phyloP scores from a whole-genome alignment of 441 rosid species.

The Populus hybrid region DNA sequence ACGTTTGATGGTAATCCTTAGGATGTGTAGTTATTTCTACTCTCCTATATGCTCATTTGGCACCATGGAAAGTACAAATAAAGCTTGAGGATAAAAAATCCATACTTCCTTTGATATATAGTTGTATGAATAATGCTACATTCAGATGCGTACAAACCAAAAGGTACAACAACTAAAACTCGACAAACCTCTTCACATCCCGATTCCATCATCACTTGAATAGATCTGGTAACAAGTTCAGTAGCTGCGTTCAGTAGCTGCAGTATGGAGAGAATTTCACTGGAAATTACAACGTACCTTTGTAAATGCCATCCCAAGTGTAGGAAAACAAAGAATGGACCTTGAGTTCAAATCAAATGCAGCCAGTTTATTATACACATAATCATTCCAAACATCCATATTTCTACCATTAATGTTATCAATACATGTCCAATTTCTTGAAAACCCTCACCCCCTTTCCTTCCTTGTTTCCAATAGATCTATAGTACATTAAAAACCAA shows the following conservation, averaged over 20 bases:
- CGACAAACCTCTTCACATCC: conserved; percentile 78
- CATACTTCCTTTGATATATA: neutral
- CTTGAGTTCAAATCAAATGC: neutral
- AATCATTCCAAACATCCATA: neutral
- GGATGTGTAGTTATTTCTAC: neutral
- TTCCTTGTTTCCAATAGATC: neutral
- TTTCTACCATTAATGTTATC: neutral
- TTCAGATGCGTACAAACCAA: too few species aligned
- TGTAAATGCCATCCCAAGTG: neutral
- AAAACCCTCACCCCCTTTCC: neutral
- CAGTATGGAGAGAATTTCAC: conserved; percentile 14
- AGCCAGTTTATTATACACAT: neutral
- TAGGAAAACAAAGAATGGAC: neutral
- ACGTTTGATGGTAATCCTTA: neutral
- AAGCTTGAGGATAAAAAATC: neutral
- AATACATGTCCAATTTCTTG: neutral
- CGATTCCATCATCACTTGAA: conserved; percentile 76
- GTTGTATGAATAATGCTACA: neutral
- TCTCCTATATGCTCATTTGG: neutral
- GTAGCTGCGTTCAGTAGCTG: conserved; percentile 86
- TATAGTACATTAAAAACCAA: neutral
- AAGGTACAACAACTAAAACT: neutral
- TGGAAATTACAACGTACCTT: neutral
- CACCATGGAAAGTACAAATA: neutral
- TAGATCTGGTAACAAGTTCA: conserved; percentile 77